These are phyloP conservation scores for Alternaria viburni DNA, from an alignment of 2,329 filamentous ascomycete species.

Conservation along the genomic window DNA sequence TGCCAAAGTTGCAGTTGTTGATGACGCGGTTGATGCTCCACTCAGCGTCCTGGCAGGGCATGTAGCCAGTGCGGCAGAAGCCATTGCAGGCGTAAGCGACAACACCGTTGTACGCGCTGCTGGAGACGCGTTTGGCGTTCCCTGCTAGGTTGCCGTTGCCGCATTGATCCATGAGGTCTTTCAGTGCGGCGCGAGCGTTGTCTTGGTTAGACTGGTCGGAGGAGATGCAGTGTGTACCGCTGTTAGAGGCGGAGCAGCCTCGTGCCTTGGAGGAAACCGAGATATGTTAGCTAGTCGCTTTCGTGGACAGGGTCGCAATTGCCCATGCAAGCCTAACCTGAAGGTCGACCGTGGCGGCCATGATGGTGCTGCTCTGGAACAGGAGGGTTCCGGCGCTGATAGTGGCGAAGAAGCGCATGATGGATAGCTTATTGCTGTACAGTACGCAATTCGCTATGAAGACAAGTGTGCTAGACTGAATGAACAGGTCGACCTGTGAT, in stretches of 20 bases:
- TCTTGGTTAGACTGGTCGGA: neutral
- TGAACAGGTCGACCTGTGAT: neutral
- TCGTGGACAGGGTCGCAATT: rapidly evolving
- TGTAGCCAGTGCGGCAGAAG: neutral
- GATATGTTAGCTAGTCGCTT: neutral
- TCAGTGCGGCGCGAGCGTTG: neutral
- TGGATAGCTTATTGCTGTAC: neutral
- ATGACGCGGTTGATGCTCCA: neutral
- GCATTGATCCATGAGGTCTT: neutral
- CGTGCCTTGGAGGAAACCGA: neutral
- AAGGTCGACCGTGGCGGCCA: neutral
- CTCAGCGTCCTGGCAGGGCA: neutral
- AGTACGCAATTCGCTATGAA: neutral
- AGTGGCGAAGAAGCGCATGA: neutral
- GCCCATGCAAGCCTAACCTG: neutral
- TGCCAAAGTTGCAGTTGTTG: neutral
- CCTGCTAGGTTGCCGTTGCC: neutral
- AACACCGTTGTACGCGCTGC: neutral
- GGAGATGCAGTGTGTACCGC: neutral
- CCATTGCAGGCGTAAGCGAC: neutral
- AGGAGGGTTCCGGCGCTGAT: neutral
- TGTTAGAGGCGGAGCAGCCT: neutral
- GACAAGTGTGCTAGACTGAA: neutral
- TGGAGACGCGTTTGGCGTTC: neutral
- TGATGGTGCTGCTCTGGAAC: neutral